Evolutionary conservation across 768 basidiomycete species (phyloP).

Genomic region (Suillus spraguei): DNA sequence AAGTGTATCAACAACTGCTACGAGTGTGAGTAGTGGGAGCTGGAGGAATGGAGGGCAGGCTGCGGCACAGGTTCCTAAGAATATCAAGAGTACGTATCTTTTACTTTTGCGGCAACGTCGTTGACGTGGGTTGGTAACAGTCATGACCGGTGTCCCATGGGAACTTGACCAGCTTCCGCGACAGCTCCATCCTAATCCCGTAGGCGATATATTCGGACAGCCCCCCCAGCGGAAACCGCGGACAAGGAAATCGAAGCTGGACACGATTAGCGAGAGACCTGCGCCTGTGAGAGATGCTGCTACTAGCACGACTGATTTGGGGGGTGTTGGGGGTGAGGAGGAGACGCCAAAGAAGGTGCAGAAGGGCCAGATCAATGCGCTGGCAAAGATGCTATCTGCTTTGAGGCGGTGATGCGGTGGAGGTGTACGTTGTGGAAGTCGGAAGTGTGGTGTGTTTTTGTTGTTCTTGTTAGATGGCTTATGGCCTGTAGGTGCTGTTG

Average conservation of each 20-base stretch:
- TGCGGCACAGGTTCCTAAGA: constrained; percentile 52
- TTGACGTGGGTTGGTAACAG: constrained; percentile 37
- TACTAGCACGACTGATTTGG: constrained; percentile 76
- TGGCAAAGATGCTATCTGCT: constrained; percentile 91
- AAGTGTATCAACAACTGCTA: constrained; percentile 80
- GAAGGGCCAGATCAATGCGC: constrained; percentile 86
- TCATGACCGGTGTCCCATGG: constrained; percentile 79
- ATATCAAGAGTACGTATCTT: constrained; percentile 75
- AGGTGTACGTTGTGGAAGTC: constrained; percentile 8
- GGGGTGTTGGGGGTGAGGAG: constrained; percentile 44
- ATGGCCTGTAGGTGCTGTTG: constrained; percentile 25
- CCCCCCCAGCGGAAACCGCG: constrained; percentile 64
- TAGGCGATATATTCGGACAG: constrained; percentile 60
- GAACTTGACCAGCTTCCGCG: constrained; percentile 71
- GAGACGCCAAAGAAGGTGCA: constrained; percentile 74
- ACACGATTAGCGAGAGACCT: constrained; percentile 77
- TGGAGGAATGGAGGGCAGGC: constrained; percentile 25
- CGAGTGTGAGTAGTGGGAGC: constrained; percentile 71
- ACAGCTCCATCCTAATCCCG: constrained; percentile 60
- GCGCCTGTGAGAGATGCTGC: constrained; percentile 52
- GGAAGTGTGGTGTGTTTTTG: constrained; percentile 11
- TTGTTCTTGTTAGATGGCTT: constrained; percentile 9
- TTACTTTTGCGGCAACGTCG: neutral
- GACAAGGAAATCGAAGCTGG: constrained; percentile 65
- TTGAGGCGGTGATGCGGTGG: constrained; percentile 54